Evolutionary conservation across 768 basidiomycete genomes (phyloP), one percentile per base, ranked within the genome.

Genomic region (Calocera cornea): DNA sequence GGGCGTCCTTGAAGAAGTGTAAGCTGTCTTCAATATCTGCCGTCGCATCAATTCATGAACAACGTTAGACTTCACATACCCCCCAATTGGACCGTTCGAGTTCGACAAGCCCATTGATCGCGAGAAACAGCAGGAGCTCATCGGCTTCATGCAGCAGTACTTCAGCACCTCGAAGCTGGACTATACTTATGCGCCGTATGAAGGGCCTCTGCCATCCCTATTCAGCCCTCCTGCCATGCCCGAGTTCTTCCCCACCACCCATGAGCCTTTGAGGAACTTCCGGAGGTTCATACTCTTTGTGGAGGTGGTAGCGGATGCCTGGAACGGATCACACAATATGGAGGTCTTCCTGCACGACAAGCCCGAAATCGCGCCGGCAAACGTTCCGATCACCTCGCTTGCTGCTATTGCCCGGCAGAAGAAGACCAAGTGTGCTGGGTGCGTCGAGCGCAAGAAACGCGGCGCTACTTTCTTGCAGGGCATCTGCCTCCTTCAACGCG

Each of bases 91-190:
- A 27, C 54, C 54, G 11, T 60, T 60, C 31, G 31, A 60, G 16
- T 60, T 60, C 31, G 54, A 60, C 54, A 60, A 60, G 31, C 54
- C 54, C 19, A 14, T 60, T 27, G 54, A 60, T 33, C 54, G 54
- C 31, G 24, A 27, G 27, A 60, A 60, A 27, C 54, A 60, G 31
- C 54, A 60, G 54, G 54, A 60, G 7, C 54, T 60, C 16, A 60
- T 60, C 31, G 54, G 54, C 54, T 60, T 60, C 31, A 60, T 60
- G 54, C 54, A 60, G 19, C 54, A 60, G 22, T 60, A 60, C 54
- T 60, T 60, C 54, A 60, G 54, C 54, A 60, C 54, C 5, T 60
- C 54, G 27, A 60, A 60, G 54, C 31, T 60, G 5, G 54, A 60
- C 31, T 60, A 60, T 27, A 60, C 54, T 11, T 60, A 60, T 31